Evolutionary conservation across 176 grass and related monocot species (phyloP), one percentile per base, ranked within the genome.

Genomic region (Phyllostachys edulis): DNA sequence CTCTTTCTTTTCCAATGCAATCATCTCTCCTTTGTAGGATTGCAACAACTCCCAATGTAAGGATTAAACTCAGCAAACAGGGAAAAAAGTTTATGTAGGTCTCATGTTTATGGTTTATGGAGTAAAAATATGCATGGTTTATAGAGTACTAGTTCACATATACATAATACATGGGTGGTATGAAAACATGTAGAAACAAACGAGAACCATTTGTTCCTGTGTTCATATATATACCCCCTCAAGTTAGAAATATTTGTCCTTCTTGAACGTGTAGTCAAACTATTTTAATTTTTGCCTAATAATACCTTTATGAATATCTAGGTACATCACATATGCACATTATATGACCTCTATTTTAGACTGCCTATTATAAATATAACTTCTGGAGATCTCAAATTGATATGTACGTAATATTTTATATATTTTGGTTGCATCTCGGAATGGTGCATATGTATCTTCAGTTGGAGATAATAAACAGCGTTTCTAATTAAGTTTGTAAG

Each of bases 1-100:
- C 1, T 36, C 50, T 70, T 52, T 63, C 34, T 71, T 77, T 71
- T 82, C 78, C 88, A 71, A 71, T 56, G 71, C 64, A 88, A 80
- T 89, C 75, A 29, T 77, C n/a, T 77, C 38, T 77, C 49, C 11
- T 69, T 67, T 46, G 47, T 85, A 36, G 37, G 16, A 60, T 74
- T 67, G 82, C 50, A 79, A 74, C 67, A 59, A 57, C n/a, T 51
- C 32, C 60, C 73, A 26, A 49, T n/a, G 56, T 40, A 27, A 77
- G 44, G 44, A 77, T 46, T 71, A 67, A 68, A 69, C 24, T 24
- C 27, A 57, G n/a, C n/a, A 56, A 11, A 12, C 5, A 34, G 29
- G 9, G 20, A 62, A 34, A 76, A 3, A 51, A 23, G 18, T 29
- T 11, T 52, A 12, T 49, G 46, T 49, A 49, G 46, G 14, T 55